Evolutionary conservation across 2,329 filamentous ascomycete species (phyloP), one percentile per base, ranked within the genome.

Genomic region (Colletotrichum tofieldiae): DNA sequence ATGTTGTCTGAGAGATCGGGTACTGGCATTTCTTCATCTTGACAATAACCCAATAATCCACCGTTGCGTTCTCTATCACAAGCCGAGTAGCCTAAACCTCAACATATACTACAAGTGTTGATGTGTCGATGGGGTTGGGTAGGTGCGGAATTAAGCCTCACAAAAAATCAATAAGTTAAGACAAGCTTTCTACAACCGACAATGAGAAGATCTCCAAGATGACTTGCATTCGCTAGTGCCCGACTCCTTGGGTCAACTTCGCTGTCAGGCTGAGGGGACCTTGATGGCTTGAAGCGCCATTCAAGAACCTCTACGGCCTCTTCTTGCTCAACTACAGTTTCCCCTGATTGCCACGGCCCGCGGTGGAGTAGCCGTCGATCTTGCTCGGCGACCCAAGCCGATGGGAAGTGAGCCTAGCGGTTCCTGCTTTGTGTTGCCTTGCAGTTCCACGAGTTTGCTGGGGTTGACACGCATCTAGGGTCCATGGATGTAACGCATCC

Each of bases 161-260:
- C 14, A 29, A 41, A 14, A 12, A 16, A 16, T 2, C 47, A 16
- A 47, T 1, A 37, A 16, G 55, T 61, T 1, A 0, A 12, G 59
- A 49, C 3, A 70, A 70, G 55, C 67, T 70, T 70, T 66, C 14
- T 14, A 20, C 47, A 11, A 11, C 51, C 3, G 41, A 2, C 1
- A 3, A 52, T 2, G 2, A 11, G 49, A 49, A 6, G 23, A 23
- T 5, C 20, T 6, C 14, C 8, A 1, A 16, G 12, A n/a, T 70
- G 62, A 23, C 63, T 11, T 61, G 55, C 63, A 49, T 67, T 1
- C 11, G 35, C 62, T 49, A 54, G 32, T 39, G 8, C 1, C 61
- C 63, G 26, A 37, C 16, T 23, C 3, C 7, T 32, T 37, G 54
- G 67, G 29, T 23, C 39, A 45, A 12, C 8, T n/a, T n/a, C 14